Percentiles rank a stretch among this genome's conserved stretches.
phyloP scores from a whole-genome alignment of 371 early-diverging fungal genomes.

The Rhizomucor pusillus region DNA sequence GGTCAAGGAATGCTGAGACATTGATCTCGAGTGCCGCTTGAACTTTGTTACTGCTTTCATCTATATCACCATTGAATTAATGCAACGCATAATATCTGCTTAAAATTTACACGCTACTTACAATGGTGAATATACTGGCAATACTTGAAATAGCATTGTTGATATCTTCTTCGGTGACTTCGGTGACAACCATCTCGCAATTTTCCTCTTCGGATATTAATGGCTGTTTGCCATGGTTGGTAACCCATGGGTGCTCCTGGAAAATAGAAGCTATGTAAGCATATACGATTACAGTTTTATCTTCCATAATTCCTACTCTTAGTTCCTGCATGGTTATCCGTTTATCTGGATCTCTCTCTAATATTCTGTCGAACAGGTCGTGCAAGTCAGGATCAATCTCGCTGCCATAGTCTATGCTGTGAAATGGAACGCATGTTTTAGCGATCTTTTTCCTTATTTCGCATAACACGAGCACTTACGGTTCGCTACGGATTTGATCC shows the following conservation, averaged over 20 bases:
- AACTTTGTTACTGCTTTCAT: constrained; percentile 53
- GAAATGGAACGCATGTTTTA: background rate
- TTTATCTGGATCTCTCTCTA: constrained; percentile 77
- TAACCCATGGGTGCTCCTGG: constrained; percentile 86
- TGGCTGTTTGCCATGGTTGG: constrained; percentile 62
- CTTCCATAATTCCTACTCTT: constrained; percentile 39
- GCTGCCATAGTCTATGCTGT: constrained; percentile 21
- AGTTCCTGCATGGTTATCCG: constrained; percentile 81
- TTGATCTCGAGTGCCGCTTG: constrained; percentile 48
- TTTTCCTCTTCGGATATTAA: constrained; percentile 78
- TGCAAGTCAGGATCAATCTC: constrained; percentile 47
- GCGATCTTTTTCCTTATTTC: background rate
- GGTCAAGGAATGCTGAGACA: constrained; percentile 42
- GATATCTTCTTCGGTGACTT: constrained; percentile 86
- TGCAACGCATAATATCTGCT: too few species aligned
- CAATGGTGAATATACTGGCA: constrained; percentile 49
- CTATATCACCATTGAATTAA: constrained; percentile 12
- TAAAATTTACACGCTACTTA: constrained; percentile 16
- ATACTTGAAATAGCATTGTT: constrained; percentile 73
- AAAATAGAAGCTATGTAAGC: background rate
- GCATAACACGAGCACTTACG: constrained; percentile 21
- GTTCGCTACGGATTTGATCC: constrained; percentile 57
- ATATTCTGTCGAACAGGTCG: constrained; percentile 66
- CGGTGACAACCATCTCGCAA: constrained; percentile 61
- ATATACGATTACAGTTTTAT: background rate